A percentile compares a stretch with the other conserved stretches of the same genome.
These are phyloP conservation scores for Carex parvula DNA, from an alignment of 176 grass and related monocot genomes.

Conservation along the genomic window DNA sequence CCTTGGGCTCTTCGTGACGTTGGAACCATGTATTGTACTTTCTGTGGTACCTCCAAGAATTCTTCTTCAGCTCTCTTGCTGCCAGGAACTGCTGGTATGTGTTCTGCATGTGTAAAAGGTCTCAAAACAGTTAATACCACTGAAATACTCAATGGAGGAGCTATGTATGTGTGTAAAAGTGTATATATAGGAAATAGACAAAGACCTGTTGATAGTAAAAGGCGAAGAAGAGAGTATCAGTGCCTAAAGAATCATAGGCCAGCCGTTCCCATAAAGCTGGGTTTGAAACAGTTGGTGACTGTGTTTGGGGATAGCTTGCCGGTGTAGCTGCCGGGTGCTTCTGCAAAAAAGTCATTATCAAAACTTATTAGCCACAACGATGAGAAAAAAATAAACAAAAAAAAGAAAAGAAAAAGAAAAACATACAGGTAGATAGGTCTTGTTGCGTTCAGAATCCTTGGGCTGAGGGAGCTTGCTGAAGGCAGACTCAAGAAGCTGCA, in stretches of 20 bases:
- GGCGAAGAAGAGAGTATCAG: conserved; percentile 93
- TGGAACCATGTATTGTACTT: conserved; percentile 99
- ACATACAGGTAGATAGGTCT: conserved; percentile 76
- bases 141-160: background rate
- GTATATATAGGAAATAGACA: background rate
- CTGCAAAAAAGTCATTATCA: conserved; percentile 38
- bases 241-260: conserved; percentile 65
- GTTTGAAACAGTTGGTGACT: conserved; percentile 76
- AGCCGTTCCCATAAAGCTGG: conserved; percentile 90
- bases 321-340: conserved; percentile 70
- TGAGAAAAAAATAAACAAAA: background rate
- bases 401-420: background rate
- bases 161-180: background rate
- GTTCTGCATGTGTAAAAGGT: conserved; percentile 35
- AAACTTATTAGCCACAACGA: too few species aligned
- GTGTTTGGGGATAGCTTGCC: conserved; percentile 76
- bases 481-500: conserved; percentile 95
- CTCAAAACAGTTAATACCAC: too few species aligned
- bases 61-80: conserved; percentile 91
- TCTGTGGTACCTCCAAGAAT: conserved; percentile 95
- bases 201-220: conserved; percentile 96
- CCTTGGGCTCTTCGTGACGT: conserved; percentile 91
- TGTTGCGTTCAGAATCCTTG: conserved; percentile 82
- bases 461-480: conserved; percentile 82
- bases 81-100: conserved; percentile 89